Base-by-base conservation (phyloP, 345 rosid species). In the Aquilaria malaccensis region DNA sequence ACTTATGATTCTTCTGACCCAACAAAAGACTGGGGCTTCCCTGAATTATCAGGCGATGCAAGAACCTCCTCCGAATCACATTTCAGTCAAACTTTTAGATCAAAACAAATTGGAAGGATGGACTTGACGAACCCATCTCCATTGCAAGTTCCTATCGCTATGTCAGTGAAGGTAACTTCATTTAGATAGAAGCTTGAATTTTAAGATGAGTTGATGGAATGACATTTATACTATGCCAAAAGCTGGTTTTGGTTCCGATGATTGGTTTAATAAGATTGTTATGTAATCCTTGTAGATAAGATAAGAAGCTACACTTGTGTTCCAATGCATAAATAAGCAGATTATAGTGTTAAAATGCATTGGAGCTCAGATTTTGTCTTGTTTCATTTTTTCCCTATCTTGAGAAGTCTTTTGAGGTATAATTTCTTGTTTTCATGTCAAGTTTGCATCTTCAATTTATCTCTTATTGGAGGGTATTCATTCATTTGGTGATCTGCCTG, bases 21-120 rank as follows among this genome's bases (percentile, higher is more conserved):
- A 60, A 87, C 98, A 30, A 82, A 77, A 73, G 91, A 84, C 45
- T 89, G 98, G 98, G 85, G 83, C 31, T 89, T 83, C 74, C 89
- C 97, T 50, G 84, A 79, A 60, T 73, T 89, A 59, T 80, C 86
- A 15, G 64, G 67, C 37, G 64, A 62, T 30, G 63, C 59, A 68
- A 51, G 72, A 72, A 66, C 30, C 65, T 69, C 69, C 56, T 31
- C 65, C 12, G 43, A 14, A 47, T 67, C 52, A 10, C 63, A 74
- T 64, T 62, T 71, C 5, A 60, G 15, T 63, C 60, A 60, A 49
- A 80, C 61, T 33, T 61, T 59, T 52, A 81, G 74, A 71, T 58
- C 59, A 13, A 74, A 77, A 66, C 69, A 56, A 50, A 63, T 59
- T 58, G 81, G 46, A 74, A 74, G 55, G 61, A 30, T 52, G 15